phyloP scores from a whole-genome alignment of 805 yeast species.

The Osmozyma mogii region DNA sequence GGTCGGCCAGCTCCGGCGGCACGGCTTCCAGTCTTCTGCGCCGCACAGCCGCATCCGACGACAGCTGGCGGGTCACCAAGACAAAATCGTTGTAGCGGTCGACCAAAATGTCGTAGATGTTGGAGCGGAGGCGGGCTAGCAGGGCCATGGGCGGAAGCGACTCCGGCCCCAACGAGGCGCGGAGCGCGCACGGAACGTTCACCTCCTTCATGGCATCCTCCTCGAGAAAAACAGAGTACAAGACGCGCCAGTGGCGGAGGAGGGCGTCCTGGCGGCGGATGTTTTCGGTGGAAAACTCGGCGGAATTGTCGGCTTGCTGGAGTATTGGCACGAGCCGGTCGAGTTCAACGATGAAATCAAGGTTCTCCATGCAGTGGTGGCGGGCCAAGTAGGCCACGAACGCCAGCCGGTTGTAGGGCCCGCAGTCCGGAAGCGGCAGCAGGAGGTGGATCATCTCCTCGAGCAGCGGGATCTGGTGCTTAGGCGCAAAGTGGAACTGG shows the following conservation, averaged over 20 bases:
- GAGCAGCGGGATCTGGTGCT: constrained; percentile 11
- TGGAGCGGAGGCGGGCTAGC: constrained; percentile 10
- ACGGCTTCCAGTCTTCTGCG: constrained; percentile 16
- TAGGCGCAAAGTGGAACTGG: not conserved
- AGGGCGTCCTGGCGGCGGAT: constrained; percentile 5
- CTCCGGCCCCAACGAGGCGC: constrained; percentile 13
- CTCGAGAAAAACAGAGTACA: constrained; percentile 20
- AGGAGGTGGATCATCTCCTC: constrained; percentile 12
- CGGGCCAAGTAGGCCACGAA: constrained; percentile 20
- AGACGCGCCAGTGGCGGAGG: constrained; percentile 18
- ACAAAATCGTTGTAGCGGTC: constrained; percentile 29
- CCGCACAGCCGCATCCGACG: constrained; percentile 2
- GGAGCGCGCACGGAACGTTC: constrained; percentile 22
- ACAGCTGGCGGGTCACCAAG: constrained; percentile 10
- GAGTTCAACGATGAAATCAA: constrained; percentile 23
- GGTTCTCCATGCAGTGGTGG: constrained; percentile 31
- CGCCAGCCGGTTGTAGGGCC: constrained; percentile 12
- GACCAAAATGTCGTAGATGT: constrained; percentile 22
- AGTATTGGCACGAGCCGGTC: constrained; percentile 10
- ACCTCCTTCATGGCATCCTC: constrained; percentile 25
- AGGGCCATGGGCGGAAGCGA: constrained; percentile 13
- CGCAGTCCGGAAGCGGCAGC: constrained; percentile 4
- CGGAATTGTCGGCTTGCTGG: constrained; percentile 5
- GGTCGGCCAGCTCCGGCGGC: constrained; percentile 11
- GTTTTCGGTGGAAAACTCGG: constrained; percentile 6